Conservation (phyloP, 768 basidiomycete genomes). For the Trametes cinnabarina region DNA sequence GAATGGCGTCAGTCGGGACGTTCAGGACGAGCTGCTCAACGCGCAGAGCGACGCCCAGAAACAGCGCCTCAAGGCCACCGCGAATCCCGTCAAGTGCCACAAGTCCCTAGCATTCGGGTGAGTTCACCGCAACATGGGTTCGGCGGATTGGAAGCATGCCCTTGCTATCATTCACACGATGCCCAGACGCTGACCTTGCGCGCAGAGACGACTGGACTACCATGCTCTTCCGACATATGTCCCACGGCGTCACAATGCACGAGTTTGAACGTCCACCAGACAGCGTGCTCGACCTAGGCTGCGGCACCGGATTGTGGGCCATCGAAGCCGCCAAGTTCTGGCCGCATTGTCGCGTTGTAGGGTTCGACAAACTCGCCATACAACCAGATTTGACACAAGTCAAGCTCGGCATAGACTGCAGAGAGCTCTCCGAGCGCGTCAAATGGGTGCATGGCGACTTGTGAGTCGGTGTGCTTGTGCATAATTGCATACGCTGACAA, state of each 20-base stretch:
- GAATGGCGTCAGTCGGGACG: conserved; percentile 36
- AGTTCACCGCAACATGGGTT: conserved; percentile 23
- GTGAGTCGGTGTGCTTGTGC: conserved; percentile 35
- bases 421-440: conserved; percentile 47
- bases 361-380: conserved; percentile 53
- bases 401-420: conserved; percentile 20
- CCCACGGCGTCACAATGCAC: conserved; percentile 52
- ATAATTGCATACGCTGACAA: neutral
- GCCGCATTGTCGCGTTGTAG: conserved; percentile 57
- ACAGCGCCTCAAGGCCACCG: conserved; percentile 25
- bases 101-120: conserved; percentile 55
- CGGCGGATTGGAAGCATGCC: neutral
- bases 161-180: neutral
- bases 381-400: conserved; percentile 51
- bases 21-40: conserved; percentile 43
- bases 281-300: conserved; percentile 65
- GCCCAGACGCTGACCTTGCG: neutral
- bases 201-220: conserved; percentile 70
- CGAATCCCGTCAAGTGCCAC: conserved; percentile 45
- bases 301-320: conserved; percentile 70
- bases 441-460: conserved; percentile 69
- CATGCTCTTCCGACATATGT: conserved; percentile 54
- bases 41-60: conserved; percentile 31
- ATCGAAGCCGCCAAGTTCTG: conserved; percentile 67
- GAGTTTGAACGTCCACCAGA: conserved; percentile 50